These are phyloP conservation scores for Pisolithus albus DNA, from an alignment of 768 basidiomycete species.

Conservation along the genomic window DNA sequence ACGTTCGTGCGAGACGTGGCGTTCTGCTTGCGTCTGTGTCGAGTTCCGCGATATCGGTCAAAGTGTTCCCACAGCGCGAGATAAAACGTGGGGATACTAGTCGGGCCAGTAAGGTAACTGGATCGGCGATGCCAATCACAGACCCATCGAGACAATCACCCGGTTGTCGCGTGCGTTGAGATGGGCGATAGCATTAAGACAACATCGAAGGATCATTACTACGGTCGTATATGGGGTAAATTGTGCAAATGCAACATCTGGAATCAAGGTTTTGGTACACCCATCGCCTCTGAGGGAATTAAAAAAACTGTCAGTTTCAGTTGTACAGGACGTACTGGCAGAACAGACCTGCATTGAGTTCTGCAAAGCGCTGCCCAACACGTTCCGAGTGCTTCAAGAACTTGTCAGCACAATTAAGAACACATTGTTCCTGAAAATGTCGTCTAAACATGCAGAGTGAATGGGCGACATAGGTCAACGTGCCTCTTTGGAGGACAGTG, in stretches of 20 bases:
- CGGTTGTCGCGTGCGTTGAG: background rate
- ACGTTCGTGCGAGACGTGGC: background rate
- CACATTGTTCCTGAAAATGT: conserved; percentile 69
- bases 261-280: conserved; percentile 23
- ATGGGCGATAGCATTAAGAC: conserved; percentile 6
- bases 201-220: conserved; percentile 5
- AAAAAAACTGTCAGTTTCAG: background rate
- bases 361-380: conserved; percentile 87
- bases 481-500: conserved; percentile 90
- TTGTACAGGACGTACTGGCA: conserved; percentile 37
- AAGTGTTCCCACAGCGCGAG: background rate
- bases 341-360: conserved; percentile 79
- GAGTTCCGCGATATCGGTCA: background rate
- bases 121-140: background rate
- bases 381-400: conserved; percentile 96
- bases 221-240: background rate
- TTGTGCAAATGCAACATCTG: background rate
- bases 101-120: background rate
- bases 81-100: background rate
- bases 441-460: too few species aligned
- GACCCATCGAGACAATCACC: background rate
- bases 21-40: background rate
- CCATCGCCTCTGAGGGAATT: conserved; percentile 25
- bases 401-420: conserved; percentile 93
- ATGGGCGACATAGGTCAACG: background rate